phyloP scores from a whole-genome alignment of 129 eudicot genomes.

The Flaveria brownii region DNA sequence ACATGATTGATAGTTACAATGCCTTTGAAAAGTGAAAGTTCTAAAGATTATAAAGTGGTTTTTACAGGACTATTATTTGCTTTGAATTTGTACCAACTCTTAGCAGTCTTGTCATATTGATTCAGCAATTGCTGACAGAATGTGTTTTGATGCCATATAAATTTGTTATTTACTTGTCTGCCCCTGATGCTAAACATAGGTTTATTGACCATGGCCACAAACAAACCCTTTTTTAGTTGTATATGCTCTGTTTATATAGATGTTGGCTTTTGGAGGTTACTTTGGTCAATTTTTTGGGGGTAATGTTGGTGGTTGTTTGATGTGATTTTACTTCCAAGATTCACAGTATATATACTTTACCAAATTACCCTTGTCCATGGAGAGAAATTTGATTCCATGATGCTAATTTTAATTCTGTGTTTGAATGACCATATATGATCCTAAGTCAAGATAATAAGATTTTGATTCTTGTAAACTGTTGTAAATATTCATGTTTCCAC shows the following conservation, averaged over 20 bases:
- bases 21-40: constrained; percentile 1
- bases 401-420: no score
- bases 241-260: not conserved
- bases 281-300: constrained; percentile 21
- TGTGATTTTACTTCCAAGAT: not conserved
- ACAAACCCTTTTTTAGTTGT: not conserved
- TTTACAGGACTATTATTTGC: not conserved
- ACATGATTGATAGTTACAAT: not conserved
- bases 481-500: no score
- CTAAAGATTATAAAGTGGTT: not conserved
- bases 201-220: not conserved
- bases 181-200: not conserved
- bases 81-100: not conserved
- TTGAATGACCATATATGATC: no score
- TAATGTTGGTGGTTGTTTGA: not conserved
- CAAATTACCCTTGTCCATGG: no score
- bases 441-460: no score
- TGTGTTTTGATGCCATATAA: not conserved
- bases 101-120: not conserved
- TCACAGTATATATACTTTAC: no score
- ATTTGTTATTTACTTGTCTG: not conserved
- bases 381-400: no score
- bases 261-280: not conserved
- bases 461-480: no score
- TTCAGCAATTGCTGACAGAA: not conserved